Evolutionary conservation across 345 rosid genomes (phyloP), one percentile per base, ranked within the genome.

Genomic region (Euphorbia lathyris): DNA sequence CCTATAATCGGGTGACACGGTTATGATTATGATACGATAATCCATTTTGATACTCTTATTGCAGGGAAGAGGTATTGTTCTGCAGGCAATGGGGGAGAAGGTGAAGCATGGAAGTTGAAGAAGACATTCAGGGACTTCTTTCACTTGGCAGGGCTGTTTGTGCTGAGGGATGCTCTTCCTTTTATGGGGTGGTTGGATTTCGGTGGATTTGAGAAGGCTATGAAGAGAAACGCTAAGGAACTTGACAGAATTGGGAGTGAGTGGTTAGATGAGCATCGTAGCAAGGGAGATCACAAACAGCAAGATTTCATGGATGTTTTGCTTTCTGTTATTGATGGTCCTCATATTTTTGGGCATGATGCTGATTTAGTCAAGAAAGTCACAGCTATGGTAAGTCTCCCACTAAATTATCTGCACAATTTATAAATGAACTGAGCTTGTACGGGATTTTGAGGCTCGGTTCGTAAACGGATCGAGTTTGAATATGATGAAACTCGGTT

Each of bases 351-450:
- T 1, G 75, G 77, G 17, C 70, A 60, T 63, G 81, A 79, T 57
- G 73, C 69, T 76, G 65, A 72, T 72, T 74, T 81, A 8, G 77
- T 82, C 30, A 68, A 58, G 65, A 77, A 82, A 79, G 73, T 83
- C 53, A 79, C 81, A 16, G 20, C 59, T 68, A 19, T 59, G 78
- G 83, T 80, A 77, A 63, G 11, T 62, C 50, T n/a, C n/a, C n/a
- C n/a, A n/a, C n/a, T n/a, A n/a, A n/a, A n/a, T n/a, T n/a, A n/a
- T n/a, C n/a, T n/a, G n/a, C n/a, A n/a, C n/a, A n/a, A n/a, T n/a
- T n/a, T n/a, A n/a, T n/a, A n/a, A n/a, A n/a, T n/a, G n/a, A n/a
- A n/a, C n/a, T n/a, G n/a, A n/a, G n/a, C n/a, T n/a, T n/a, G n/a
- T n/a, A n/a, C n/a, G n/a, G n/a, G n/a, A n/a, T n/a, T n/a, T n/a